Evolutionary conservation across 2,329 filamentous ascomycete genomes (phyloP), one percentile per base, ranked within the genome.

Genomic region (Aspergillus felis): DNA sequence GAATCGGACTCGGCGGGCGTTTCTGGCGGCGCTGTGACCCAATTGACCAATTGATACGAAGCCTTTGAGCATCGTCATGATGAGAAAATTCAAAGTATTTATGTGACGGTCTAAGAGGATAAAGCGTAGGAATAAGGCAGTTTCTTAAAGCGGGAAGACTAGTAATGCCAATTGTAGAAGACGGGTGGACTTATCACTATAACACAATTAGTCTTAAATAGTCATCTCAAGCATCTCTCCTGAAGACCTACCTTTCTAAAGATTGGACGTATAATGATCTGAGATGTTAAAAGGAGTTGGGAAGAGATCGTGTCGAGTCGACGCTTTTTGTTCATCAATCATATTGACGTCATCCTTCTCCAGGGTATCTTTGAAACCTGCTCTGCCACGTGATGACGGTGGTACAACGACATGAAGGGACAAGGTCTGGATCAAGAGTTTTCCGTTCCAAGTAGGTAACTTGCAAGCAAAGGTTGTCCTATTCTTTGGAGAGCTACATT

Each of bases 341-440:
- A 68, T 66, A 42, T 49, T 68, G 67, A 69, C 66, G 67, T 69
- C 67, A 69, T 56, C 9, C 14, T 12, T 47, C 44, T 47, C 1
- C 22, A 47, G 4, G 6, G 44, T 47, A 25, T 24, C 22, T 27
- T 25, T 25, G 44, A 27, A 47, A 47, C 22, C 44, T 24, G 44
- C 5, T 47, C 22, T 47, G 44, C 44, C 44, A 47, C 44, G 44
- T 47, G 44, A 47, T 47, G 44, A 47, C 24, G 22, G 22, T 47
- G 10, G 44, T 17, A 27, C 24, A 46, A 46, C 17, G 42, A 46
- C 42, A 46, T 14, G 12, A 22, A 22, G 29, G 14, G 12, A 38
- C 32, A 7, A 7, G 14, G 5, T 35, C 12, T 35, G 17, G 32
- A 17, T 35, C 4, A 35, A 17, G 32, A 14, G 14, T 17, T 14